Evolutionary conservation across 371 early-diverging fungal genomes (phyloP).

Genomic region (Saksenaea oblongispora): DNA sequence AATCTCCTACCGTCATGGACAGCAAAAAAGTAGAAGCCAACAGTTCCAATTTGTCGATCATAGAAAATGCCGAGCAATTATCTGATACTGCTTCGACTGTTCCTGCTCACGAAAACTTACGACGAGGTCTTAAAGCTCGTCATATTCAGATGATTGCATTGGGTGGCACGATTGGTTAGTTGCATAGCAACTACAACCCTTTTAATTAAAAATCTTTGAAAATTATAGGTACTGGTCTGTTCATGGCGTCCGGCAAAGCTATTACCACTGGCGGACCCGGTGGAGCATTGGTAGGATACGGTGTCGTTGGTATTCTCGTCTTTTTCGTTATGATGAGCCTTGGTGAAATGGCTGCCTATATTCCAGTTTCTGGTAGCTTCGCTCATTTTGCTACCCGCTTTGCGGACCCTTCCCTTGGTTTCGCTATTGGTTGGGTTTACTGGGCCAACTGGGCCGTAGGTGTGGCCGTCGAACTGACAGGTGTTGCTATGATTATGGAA

Average conservation of each 20-base stretch:
- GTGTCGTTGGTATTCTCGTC: slow-evolving; percentile 78
- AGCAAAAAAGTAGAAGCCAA: slow-evolving; percentile 11
- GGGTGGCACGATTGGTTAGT: slow-evolving; percentile 60
- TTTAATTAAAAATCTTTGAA: not conserved
- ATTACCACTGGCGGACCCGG: slow-evolving; percentile 76
- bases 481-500: slow-evolving; percentile 76
- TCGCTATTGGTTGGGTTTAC: slow-evolving; percentile 77
- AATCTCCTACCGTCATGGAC: slow-evolving; percentile 5
- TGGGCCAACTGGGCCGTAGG: slow-evolving; percentile 88
- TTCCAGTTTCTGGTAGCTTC: slow-evolving; percentile 86
- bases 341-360: slow-evolving; percentile 86
- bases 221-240: slow-evolving; percentile 77
- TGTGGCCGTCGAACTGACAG: slow-evolving; percentile 79
- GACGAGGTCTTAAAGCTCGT: slow-evolving; percentile 53
- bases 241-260: slow-evolving; percentile 82
- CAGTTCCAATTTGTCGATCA: slow-evolving; percentile 16
- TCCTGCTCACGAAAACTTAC: slow-evolving; percentile 13
- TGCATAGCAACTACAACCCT: not conserved
- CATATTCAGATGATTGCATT: slow-evolving; percentile 67
- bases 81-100: slow-evolving; percentile 9
- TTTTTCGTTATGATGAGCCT: slow-evolving; percentile 82
- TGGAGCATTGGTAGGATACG: slow-evolving; percentile 71
- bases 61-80: slow-evolving; percentile 25
- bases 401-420: slow-evolving; percentile 81
- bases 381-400: slow-evolving; percentile 83